These are phyloP conservation scores for Neoscytalidium dimidiatum DNA, from an alignment of 2,329 filamentous ascomycete genomes.

Conservation along the genomic window DNA sequence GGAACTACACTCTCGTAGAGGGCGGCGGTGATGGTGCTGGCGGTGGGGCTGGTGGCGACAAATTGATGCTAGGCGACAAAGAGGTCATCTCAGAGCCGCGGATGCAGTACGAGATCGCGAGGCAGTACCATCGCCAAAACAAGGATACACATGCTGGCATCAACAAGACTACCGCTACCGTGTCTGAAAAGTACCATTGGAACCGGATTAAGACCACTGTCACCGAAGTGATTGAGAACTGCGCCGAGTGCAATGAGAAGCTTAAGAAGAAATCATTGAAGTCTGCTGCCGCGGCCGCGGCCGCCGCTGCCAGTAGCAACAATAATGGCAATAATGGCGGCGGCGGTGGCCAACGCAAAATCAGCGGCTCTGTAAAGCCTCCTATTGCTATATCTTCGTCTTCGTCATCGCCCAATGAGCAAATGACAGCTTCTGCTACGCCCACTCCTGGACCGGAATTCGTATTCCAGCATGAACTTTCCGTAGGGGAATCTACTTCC, in stretches of 20 bases:
- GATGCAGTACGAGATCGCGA: conserved; percentile 86
- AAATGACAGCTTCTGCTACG: not conserved
- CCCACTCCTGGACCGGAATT: not conserved
- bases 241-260: conserved; percentile 79
- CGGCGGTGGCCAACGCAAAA: not conserved
- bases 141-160: conserved; percentile 73
- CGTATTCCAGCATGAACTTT: conserved; percentile 13
- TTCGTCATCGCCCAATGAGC: not conserved
- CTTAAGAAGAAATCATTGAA: conserved; percentile 15
- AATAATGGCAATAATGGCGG: not conserved
- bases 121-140: conserved; percentile 64
- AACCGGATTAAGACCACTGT: conserved; percentile 97
- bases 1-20: conserved; percentile 81
- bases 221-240: conserved; percentile 90
- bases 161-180: conserved; percentile 95
- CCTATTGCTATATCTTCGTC: not conserved
- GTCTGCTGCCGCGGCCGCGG: not conserved
- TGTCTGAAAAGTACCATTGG: conserved; percentile 96
- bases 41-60: conserved; percentile 34
- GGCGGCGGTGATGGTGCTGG: conserved; percentile 35
- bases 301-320: not conserved
- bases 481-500: not conserved
- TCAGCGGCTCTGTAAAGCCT: not conserved
- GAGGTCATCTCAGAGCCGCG: conserved; percentile 91
- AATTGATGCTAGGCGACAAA: conserved; percentile 95